Conservation (phyloP, 2,329 filamentous ascomycete genomes). For the Aspergillus novoparasiticus region DNA sequence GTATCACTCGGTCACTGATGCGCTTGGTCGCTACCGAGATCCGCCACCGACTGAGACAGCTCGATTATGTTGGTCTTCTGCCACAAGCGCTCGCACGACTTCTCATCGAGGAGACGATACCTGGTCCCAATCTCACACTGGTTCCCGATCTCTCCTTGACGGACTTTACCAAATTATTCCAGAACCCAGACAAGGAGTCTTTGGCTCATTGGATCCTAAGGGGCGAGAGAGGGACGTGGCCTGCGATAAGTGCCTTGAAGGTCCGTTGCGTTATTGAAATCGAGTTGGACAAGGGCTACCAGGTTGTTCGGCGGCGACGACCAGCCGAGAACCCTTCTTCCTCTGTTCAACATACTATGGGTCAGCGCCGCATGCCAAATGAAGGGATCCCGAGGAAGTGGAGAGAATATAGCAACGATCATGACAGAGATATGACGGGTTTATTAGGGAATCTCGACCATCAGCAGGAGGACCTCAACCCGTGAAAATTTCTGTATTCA, state of each 20-base stretch:
- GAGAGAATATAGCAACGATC: conserved; percentile 23
- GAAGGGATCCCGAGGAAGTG: conserved; percentile 31
- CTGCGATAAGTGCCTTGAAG: conserved; percentile 77
- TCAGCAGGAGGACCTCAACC: conserved; percentile 13
- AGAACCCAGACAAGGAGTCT: conserved; percentile 74
- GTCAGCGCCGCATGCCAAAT: conserved; percentile 25
- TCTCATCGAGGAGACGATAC: conserved; percentile 79
- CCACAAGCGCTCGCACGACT: conserved; percentile 72
- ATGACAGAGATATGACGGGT: conserved; percentile 17
- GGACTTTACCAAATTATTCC: conserved; percentile 79
- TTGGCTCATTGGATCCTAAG: conserved; percentile 83
- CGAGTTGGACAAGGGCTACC: conserved; percentile 83
- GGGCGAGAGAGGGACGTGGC: conserved; percentile 89
- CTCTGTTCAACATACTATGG: conserved; percentile 5
- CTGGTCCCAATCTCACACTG: conserved; percentile 75
- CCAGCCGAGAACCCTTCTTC: conserved; percentile 29
- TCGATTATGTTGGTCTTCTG: conserved; percentile 75
- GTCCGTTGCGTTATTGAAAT: conserved; percentile 84
- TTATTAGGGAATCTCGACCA: conserved; percentile 19
- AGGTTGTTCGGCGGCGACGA: conserved; percentile 64
- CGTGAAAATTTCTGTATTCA: neutral
- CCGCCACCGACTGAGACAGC: conserved; percentile 76
- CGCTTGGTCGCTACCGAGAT: conserved; percentile 75
- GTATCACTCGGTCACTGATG: conserved; percentile 59
- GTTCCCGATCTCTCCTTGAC: conserved; percentile 74